These are phyloP conservation scores for Lipomyces sp. DNA, from an alignment of 805 yeast species.

Conservation along the genomic window DNA sequence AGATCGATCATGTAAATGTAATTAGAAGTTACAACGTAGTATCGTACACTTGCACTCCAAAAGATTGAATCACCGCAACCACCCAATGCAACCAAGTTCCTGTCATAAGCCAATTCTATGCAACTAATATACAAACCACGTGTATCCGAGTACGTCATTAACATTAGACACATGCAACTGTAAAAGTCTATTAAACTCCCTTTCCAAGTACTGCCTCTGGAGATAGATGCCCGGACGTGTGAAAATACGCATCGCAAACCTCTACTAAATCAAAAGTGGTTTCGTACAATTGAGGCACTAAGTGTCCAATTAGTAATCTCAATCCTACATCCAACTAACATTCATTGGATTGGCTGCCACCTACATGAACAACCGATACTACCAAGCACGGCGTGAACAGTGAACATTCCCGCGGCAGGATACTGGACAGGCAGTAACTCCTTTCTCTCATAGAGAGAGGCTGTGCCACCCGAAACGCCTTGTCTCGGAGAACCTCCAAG, in stretches of 20 bases:
- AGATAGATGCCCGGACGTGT: slow-evolving; percentile 15
- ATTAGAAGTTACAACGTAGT: neutral
- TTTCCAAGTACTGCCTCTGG: slow-evolving; percentile 11
- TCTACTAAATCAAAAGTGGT: slow-evolving; percentile 22
- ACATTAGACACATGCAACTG: neutral
- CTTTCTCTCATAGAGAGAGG: slow-evolving; percentile 4
- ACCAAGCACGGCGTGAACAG: slow-evolving; percentile 11
- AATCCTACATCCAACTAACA: slow-evolving; percentile 6
- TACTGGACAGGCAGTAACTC: slow-evolving; percentile 2
- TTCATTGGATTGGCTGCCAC: neutral
- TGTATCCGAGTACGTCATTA: neutral
- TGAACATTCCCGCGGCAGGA: slow-evolving; percentile 12
- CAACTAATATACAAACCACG: neutral
- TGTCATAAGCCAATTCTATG: neutral
- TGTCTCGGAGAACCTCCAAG: neutral
- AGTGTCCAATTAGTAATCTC: slow-evolving; percentile 3
- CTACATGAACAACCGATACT: neutral
- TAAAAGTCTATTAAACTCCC: neutral
- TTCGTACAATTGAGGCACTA: slow-evolving; percentile 19
- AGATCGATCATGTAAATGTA: no score
- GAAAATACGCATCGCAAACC: slow-evolving; percentile 24
- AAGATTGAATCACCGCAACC: neutral
- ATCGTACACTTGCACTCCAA: neutral
- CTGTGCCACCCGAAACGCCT: neutral
- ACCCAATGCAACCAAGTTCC: neutral